Percentiles rank a stretch among this genome's conserved stretches.
Conservation (phyloP, 257 asterid genomes). For the Forsythia viridissima region DNA sequence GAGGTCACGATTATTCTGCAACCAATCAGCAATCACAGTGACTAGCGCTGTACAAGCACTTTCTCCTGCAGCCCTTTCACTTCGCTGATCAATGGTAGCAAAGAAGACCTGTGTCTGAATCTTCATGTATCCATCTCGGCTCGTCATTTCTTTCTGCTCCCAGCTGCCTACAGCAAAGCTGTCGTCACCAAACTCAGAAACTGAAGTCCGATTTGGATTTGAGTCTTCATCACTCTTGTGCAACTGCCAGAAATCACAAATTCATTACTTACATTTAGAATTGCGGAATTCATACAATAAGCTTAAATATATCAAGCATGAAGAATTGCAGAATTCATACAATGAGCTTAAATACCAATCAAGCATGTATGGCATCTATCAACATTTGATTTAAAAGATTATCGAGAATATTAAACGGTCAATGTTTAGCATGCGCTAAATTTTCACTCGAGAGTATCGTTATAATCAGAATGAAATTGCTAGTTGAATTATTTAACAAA, state of each 20-base stretch:
- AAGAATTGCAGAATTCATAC: too few relatives aligned
- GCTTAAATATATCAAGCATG: too few relatives aligned
- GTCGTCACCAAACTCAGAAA: slow-evolving; percentile 90
- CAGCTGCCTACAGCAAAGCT: slow-evolving; percentile 81
- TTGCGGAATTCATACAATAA: too few relatives aligned
- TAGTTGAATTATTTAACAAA: too few relatives aligned
- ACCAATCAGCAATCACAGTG: slow-evolving; percentile 93
- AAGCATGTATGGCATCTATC: too few relatives aligned
- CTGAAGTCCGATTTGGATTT: slow-evolving; percentile 54
- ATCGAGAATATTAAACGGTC: background rate
- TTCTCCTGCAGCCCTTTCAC: slow-evolving; percentile 95
- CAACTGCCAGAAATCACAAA: slow-evolving; percentile 47
- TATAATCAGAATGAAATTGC: too few relatives aligned
- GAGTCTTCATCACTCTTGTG: slow-evolving; percentile 69
- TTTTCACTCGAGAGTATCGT: background rate
- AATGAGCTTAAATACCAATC: too few relatives aligned
- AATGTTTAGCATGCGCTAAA: background rate
- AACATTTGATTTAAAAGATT: too few relatives aligned
- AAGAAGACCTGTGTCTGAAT: slow-evolving; percentile 76
- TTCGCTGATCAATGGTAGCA: slow-evolving; percentile 94
- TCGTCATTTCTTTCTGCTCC: slow-evolving; percentile 80
- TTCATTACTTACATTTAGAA: slow-evolving; percentile 12
- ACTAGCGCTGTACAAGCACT: slow-evolving; percentile 97
- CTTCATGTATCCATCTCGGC: slow-evolving; percentile 83
- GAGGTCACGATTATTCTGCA: slow-evolving; percentile 60